Evolutionary conservation across 139 green algal genomes (phyloP).

Genomic region (Dunaliella primolecta): DNA sequence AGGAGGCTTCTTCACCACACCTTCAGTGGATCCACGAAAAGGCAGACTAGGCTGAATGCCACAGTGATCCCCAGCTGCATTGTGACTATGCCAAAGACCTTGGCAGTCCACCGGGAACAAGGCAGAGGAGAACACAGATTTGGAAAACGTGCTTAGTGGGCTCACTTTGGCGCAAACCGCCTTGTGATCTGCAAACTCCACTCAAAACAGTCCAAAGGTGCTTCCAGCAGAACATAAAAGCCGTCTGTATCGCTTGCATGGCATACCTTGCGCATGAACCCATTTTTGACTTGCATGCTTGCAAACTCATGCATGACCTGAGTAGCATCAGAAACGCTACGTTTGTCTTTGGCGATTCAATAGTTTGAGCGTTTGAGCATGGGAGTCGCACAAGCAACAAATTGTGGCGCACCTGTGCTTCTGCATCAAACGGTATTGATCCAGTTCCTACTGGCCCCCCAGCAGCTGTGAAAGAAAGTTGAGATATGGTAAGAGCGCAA

Average conservation of each 20-base stretch:
- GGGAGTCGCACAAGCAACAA: not conserved
- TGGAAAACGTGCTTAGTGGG: too few species aligned
- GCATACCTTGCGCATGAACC: conserved; percentile 58
- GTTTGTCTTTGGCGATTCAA: not conserved
- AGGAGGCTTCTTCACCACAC: conserved; percentile 19
- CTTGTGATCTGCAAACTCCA: not conserved
- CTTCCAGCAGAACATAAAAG: not conserved
- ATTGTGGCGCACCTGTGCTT: conserved; percentile 13
- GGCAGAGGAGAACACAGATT: too few species aligned
- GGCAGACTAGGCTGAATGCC: conserved; percentile 42
- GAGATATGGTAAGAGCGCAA: too few species aligned
- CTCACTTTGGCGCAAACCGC: too few species aligned
- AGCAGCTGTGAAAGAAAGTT: too few species aligned
- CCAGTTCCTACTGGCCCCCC: conserved; percentile 12
- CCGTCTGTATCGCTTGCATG: not conserved
- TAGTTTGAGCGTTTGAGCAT: not conserved
- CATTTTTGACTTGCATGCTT: conserved; percentile 30
- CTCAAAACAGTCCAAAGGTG: not conserved
- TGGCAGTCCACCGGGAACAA: too few species aligned
- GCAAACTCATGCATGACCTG: conserved; percentile 20
- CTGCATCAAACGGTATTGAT: not conserved
- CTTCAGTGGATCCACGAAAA: conserved; percentile 49
- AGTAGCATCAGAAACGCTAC: not conserved
- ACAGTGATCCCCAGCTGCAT: conserved; percentile 54
- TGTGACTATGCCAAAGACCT: conserved; percentile 43